Base-by-base conservation (phyloP, 129 eudicot genomes). In the Solidago caesia region DNA sequence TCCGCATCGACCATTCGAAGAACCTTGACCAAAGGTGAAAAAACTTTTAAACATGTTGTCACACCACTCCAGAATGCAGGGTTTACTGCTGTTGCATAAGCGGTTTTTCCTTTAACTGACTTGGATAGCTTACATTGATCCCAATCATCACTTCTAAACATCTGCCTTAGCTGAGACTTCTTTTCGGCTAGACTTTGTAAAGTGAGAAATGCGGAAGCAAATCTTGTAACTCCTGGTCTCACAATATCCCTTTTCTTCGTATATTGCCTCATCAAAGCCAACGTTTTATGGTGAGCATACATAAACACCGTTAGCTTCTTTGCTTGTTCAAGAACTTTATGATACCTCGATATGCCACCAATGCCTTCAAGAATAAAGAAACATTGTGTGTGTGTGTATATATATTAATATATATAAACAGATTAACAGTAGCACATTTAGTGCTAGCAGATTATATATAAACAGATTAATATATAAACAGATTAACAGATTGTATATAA, bases 1-100 rank as follows among this genome's bases (percentile, higher is more conserved):
- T 77, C 68, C 4, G 65, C 74, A 53, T 53, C 48, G 12, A 26
- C 80, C 8, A 43, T 64, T 2, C 70, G 5, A 44, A 77, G 42
- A n/a, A 68, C 42, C 4, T 46, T 68, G 14, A 77, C 75, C 11
- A 68, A 68, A 21, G 21, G 21, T 21, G 21, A 21, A 21, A 21
- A 21, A 21, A 21, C 21, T 21, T 21, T n/a, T 9, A 75, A 4
- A 45, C 64, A 45, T 64, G 0, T 26, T 3, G 44, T 14, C 7
- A 26, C 21, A 47, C 33, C 16, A 8, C 3, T 8, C 67, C 80
- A 75, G 64, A 51, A 39, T 7, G 8, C 2, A 4, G 3, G 4
- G n/a, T 10, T 29, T 4, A 64, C 4, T 2, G 52, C 70, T 2
- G 21, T 64, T 6, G 4, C 43, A 21, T 51, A 64, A 5, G 67